Evolutionary conservation across 140 eudicot species (phyloP).

Genomic region (Senecio squalidus): DNA sequence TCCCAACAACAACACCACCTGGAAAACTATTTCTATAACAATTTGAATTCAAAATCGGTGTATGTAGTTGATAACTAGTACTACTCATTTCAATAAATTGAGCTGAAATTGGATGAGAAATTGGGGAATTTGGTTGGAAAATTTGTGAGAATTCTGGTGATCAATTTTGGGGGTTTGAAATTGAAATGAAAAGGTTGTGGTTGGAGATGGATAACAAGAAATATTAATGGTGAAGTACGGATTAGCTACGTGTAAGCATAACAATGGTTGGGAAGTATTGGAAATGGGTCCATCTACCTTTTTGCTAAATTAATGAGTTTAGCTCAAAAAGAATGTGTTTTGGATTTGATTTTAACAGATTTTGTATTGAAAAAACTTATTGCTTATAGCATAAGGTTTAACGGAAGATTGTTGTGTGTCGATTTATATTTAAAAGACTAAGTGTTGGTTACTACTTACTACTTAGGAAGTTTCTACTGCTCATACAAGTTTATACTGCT

Average conservation of each 20-base stretch:
- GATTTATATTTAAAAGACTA: too few relatives aligned
- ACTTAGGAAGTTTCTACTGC: too few relatives aligned
- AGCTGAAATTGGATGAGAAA: constrained; percentile 1
- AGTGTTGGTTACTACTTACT: too few relatives aligned
- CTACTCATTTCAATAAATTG: constrained; percentile 19
- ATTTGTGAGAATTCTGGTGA: constrained; percentile 7
- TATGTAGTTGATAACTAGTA: constrained; percentile 11
- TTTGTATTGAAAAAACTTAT: too few relatives aligned
- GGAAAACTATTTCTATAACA: constrained; percentile 24
- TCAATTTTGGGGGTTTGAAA: constrained; percentile 14
- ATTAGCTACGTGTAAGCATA: constrained; percentile 24
- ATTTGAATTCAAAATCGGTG: constrained; percentile 22
- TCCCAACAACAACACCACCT: constrained; percentile 4
- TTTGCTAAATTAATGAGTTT: not conserved
- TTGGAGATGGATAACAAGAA: constrained; percentile 13
- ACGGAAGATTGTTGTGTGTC: too few relatives aligned
- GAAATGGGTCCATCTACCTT: not conserved
- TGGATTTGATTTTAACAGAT: too few relatives aligned
- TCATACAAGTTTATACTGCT: too few relatives aligned
- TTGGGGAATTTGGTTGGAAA: not conserved
- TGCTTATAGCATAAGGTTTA: too few relatives aligned
- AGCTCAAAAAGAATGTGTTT: too few relatives aligned
- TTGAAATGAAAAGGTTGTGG: not conserved
- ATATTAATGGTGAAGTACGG: constrained; percentile 1
- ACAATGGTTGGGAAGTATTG: constrained; percentile 17